A percentile compares a stretch with the other conserved stretches of the same genome.
phyloP scores from a whole-genome alignment of 2,329 filamentous ascomycete genomes.

The Nothopassalora personata region DNA sequence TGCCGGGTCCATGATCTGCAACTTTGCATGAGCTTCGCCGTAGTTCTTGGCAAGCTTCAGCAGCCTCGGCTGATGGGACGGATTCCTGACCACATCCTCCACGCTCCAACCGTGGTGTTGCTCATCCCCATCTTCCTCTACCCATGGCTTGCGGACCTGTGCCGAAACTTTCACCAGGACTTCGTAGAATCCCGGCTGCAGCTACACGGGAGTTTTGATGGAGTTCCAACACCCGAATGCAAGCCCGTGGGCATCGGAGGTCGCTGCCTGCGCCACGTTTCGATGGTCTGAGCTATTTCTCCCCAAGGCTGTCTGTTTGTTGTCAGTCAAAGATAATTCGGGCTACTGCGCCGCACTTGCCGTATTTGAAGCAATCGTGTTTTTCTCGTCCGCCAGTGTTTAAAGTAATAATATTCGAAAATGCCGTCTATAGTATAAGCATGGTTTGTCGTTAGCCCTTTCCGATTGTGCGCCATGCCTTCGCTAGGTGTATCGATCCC shows the following conservation, averaged over 20 bases:
- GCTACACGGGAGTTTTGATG: neutral
- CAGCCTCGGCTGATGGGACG: neutral
- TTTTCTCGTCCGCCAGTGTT: constrained; percentile 1
- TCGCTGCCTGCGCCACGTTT: neutral
- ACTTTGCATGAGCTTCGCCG: constrained; percentile 4
- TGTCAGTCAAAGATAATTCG: constrained; percentile 55
- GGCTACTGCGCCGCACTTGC: constrained; percentile 45
- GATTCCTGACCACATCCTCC: constrained; percentile 1
- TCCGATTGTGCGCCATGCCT: neutral
- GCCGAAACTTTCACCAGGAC: constrained; percentile 3
- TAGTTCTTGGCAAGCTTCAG: constrained; percentile 6
- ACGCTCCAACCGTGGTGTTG: neutral
- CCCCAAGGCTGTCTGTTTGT: constrained; percentile 35
- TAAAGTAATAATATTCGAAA: neutral
- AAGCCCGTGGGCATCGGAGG: neutral
- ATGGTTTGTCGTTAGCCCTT: neutral
- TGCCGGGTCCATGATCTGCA: neutral
- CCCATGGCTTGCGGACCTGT: neutral
- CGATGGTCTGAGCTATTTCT: neutral
- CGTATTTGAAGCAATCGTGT: constrained; percentile 33
- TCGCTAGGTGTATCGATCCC: neutral
- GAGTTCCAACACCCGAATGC: neutral
- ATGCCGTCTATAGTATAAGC: constrained; percentile 4
- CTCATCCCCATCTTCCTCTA: neutral
- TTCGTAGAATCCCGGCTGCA: constrained; percentile 4